Evolutionary conservation across 148 eudicot genomes (phyloP), one percentile per base, ranked within the genome.

Genomic region (Amaranthus hypochondriacus): DNA sequence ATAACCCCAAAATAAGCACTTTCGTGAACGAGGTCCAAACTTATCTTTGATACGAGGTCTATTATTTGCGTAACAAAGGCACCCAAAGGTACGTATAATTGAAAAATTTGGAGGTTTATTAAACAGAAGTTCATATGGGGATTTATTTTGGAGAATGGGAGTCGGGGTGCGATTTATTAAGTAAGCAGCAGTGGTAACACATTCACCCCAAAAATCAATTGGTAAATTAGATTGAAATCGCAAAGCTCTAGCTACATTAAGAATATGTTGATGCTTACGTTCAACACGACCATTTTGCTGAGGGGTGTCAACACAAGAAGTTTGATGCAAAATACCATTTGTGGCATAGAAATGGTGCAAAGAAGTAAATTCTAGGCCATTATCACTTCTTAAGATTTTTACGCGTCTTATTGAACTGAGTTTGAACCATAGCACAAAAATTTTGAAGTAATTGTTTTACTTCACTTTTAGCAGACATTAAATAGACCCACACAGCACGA

Each of bases 381-480:
- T 47, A 46, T 65, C 69, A 65, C 69, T 65, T 11, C 69, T 13
- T 4, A 65, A 48, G 3, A 48, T 65, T 65, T 65, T 65, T 5
- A 65, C 28, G 6, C 6, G 14, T 46, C 48, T 65, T 65, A 9
- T 65, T 44, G 14, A 65, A 65, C 1, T 65, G 69, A 11, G 53
- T 65, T 47, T 46, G 51, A 3, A 65, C 69, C 69, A 65, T 65
- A 6, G 52, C 28, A 65, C 9, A 65, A 65, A 65, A 65, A 48
- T 43, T 28, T 46, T 5, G 0, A 0, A 65, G 12, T 1, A 48
- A 3, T 65, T 65, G 69, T 14, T 13, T 11, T 1, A 65, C 69
- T 46, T 65, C 0, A 48, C 69, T 46, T 9, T 48, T 12, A 12
- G 7, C 18, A 18, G 0, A 18, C 18, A 18, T 18, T 18, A 18